Base-by-base conservation (phyloP, 2,329 filamentous ascomycete genomes). In the Fusarium sulawesiense region DNA sequence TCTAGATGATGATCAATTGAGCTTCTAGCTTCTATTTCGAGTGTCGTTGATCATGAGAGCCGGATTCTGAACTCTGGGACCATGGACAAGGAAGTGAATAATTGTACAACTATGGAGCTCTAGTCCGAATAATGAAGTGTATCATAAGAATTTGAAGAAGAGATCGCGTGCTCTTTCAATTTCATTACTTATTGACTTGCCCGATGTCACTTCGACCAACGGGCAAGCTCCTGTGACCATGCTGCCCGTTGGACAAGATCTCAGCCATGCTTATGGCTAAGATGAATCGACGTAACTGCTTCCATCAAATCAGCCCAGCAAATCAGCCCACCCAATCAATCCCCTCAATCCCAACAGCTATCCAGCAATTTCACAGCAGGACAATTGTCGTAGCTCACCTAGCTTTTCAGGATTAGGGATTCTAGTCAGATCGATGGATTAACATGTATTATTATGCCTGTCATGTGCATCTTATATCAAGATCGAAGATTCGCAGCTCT, bases 51-150 rank as follows among this genome's bases (percentile, higher is more conserved):
- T 67, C 57, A 68, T 73, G 68, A 73, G 71, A 70, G 68, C 66
- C 65, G 66, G 70, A 73, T 73, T 58, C 70, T 65, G 69, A 73
- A 68, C 66, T 60, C 64, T 53, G 56, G 64, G 67, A 56, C 67
- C 63, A 70, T 70, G 73, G 69, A 73, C 60, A 59, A 76, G 60
- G 70, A 75, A 74, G 75, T 68, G 68, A 70, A 71, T 66, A 73
- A 69, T 73, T 78, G 75, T 78, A 79, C 75, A 72, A 73, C 61
- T 73, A 75, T 61, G 64, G 68, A 68, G 57, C 64, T 68, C 56
- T 42, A 60, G 64, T 45, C 56, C 56, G 56, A 73, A 62, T 70
- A 74, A 74, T 64, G 63, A 72, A 68, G 47, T 56, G 57, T 37
- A 37, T 37, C 34, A 37, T 37, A 37, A 11, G 34, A 37, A 37